These are phyloP conservation scores for Fusarium gaditjirri DNA, from an alignment of 2,329 filamentous ascomycete genomes.

Conservation along the genomic window DNA sequence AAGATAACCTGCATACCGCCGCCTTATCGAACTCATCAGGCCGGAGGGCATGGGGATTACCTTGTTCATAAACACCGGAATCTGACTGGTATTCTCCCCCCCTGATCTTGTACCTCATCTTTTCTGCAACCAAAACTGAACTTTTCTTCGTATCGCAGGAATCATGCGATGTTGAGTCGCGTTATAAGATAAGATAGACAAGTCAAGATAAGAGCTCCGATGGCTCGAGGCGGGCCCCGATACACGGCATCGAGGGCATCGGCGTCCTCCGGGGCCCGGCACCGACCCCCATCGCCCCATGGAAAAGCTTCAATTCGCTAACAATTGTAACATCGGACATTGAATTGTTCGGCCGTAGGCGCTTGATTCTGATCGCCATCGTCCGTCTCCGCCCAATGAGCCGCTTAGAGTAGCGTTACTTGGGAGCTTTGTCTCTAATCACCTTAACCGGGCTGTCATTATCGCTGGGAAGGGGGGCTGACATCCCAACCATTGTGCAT, in stretches of 20 bases:
- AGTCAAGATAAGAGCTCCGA: slow-evolving; percentile 26
- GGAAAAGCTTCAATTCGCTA: slow-evolving; percentile 32
- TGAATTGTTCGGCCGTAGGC: slow-evolving; percentile 37
- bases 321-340: slow-evolving; percentile 13
- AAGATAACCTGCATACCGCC: neutral
- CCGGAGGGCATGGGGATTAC: neutral
- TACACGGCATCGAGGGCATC: slow-evolving; percentile 35
- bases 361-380: slow-evolving; percentile 37
- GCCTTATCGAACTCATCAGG: neutral
- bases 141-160: slow-evolving; percentile 2
- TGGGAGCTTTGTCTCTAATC: neutral
- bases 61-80: neutral
- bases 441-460: slow-evolving; percentile 8
- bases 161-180: slow-evolving; percentile 33
- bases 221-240: slow-evolving; percentile 36
- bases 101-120: neutral
- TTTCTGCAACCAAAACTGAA: neutral
- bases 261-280: slow-evolving; percentile 44
- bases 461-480: slow-evolving; percentile 28
- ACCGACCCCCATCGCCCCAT: slow-evolving; percentile 41
- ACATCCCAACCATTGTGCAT: slow-evolving; percentile 24
- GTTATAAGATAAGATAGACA: slow-evolving; percentile 28
- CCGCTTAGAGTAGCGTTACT: slow-evolving; percentile 19
- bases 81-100: neutral
- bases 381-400: slow-evolving; percentile 40